These are phyloP conservation scores for Fraxinus latifolia DNA, from an alignment of 305 asterid genomes.

Conservation along the genomic window DNA sequence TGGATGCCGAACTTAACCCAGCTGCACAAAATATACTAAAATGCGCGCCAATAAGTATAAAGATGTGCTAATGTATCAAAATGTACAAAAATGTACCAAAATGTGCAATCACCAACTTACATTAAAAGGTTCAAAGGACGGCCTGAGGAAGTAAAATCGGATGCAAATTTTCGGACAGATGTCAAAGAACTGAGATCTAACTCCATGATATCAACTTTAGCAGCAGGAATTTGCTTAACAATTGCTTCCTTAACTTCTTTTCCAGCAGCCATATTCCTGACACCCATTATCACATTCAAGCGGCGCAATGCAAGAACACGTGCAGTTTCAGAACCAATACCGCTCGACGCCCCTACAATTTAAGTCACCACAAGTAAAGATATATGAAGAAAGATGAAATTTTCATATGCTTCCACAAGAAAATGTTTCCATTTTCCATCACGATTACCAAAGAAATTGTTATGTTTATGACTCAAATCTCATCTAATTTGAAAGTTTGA, in stretches of 20 bases:
- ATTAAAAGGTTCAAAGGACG: conserved; percentile 64
- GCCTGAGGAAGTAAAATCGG: conserved; percentile 53
- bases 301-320: conserved; percentile 86
- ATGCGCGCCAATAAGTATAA: background rate
- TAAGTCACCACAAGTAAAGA: conserved; percentile 3
- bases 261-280: conserved; percentile 54
- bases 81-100: background rate
- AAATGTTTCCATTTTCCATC: background rate
- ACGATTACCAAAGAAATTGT: background rate
- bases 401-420: background rate
- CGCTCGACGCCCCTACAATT: conserved; percentile 74
- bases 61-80: background rate
- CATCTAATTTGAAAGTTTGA: background rate
- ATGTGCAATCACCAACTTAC: conserved; percentile 37
- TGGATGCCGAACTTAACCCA: background rate
- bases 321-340: conserved; percentile 77
- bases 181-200: conserved; percentile 68
- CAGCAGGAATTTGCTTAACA: conserved; percentile 49
- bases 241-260: conserved; percentile 50
- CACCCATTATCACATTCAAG: conserved; percentile 66
- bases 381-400: background rate
- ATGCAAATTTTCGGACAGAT: conserved; percentile 66
- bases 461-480: background rate
- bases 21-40: background rate
- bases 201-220: conserved; percentile 69